Evolutionary conservation across 2,329 filamentous ascomycete species (phyloP).

Genomic region (Samsoniella hepiali): DNA sequence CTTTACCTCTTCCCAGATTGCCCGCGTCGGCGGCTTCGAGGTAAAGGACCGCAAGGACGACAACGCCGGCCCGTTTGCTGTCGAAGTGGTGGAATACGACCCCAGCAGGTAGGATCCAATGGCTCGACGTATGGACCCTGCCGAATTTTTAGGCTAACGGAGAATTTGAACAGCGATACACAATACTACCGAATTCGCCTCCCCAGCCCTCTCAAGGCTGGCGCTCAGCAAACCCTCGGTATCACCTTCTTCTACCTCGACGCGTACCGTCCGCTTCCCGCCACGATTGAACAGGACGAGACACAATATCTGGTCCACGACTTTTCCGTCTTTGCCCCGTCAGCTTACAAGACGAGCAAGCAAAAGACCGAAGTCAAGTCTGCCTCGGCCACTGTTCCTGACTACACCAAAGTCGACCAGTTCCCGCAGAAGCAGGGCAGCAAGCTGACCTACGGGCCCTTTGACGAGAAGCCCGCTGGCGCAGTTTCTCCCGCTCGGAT

Average conservation of each 20-base stretch:
- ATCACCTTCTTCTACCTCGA: constrained; percentile 82
- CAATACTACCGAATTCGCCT: constrained; percentile 86
- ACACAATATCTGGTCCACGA: constrained; percentile 82
- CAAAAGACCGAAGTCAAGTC: constrained; percentile 98
- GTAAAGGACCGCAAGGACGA: constrained; percentile 87
- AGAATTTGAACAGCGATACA: constrained; percentile 50
- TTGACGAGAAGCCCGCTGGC: constrained; percentile 76
- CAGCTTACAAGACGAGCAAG: constrained; percentile 80
- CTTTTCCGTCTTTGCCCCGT: constrained; percentile 81
- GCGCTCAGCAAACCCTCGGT: constrained; percentile 77
- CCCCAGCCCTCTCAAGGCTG: constrained; percentile 69
- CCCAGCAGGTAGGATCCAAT: constrained; percentile 48
- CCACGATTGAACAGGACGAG: constrained; percentile 76
- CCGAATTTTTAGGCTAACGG: constrained; percentile 19
- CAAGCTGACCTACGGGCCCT: constrained; percentile 87
- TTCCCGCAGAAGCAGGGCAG: constrained; percentile 78
- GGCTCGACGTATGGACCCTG: constrained; percentile 7
- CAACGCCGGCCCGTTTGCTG: constrained; percentile 62
- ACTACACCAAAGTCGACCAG: constrained; percentile 73
- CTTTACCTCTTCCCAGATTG: constrained; percentile 73
- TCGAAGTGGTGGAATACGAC: constrained; percentile 65
- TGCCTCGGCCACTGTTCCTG: constrained; percentile 70
- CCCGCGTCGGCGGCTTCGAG: constrained; percentile 79
- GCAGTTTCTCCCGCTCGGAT: constrained; percentile 69
- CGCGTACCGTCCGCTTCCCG: constrained; percentile 76